These are phyloP conservation scores for Ciborinia camelliae DNA, from an alignment of 2,329 filamentous ascomycete species.

Conservation along the genomic window DNA sequence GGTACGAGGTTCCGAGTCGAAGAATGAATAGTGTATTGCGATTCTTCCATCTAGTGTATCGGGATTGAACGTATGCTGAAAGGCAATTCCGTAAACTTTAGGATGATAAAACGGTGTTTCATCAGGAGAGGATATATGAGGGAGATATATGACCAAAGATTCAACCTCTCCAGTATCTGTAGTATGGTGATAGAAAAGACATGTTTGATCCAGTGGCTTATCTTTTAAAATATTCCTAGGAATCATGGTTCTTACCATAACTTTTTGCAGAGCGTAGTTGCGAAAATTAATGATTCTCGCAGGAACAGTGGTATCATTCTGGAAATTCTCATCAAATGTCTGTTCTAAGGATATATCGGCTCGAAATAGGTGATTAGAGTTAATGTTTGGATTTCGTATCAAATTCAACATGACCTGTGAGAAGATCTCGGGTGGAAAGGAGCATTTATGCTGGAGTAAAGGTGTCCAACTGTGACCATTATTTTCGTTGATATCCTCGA, in stretches of 20 bases:
- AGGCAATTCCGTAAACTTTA: slow-evolving; percentile 67
- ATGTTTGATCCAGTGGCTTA: slow-evolving; percentile 74
- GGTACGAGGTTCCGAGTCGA: slow-evolving; percentile 38
- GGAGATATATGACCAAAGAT: slow-evolving; percentile 71
- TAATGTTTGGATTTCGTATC: slow-evolving; percentile 75
- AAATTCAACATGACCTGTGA: slow-evolving; percentile 67
- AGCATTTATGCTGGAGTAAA: slow-evolving; percentile 54
- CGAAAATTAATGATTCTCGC: slow-evolving; percentile 46
- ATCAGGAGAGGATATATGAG: slow-evolving; percentile 60
- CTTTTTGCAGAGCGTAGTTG: slow-evolving; percentile 51
- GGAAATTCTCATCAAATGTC: slow-evolving; percentile 35
- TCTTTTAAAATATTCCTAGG: slow-evolving; percentile 80
- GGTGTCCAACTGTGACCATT: slow-evolving; percentile 47
- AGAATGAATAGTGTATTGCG: slow-evolving; percentile 60
- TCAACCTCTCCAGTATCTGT: slow-evolving; percentile 35
- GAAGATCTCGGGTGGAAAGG: slow-evolving; percentile 63
- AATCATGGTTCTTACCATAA: slow-evolving; percentile 72
- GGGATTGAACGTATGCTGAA: slow-evolving; percentile 64
- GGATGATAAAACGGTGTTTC: slow-evolving; percentile 89
- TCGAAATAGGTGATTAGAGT: slow-evolving; percentile 72
- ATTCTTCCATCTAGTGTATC: slow-evolving; percentile 46
- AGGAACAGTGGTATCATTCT: slow-evolving; percentile 34
- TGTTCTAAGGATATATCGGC: slow-evolving; percentile 68
- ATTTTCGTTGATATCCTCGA: slow-evolving; percentile 40
- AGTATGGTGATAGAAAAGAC: slow-evolving; percentile 59